These are phyloP conservation scores for Ceratocystis smalleyi DNA, from an alignment of 2,329 filamentous ascomycete genomes.

Conservation along the genomic window DNA sequence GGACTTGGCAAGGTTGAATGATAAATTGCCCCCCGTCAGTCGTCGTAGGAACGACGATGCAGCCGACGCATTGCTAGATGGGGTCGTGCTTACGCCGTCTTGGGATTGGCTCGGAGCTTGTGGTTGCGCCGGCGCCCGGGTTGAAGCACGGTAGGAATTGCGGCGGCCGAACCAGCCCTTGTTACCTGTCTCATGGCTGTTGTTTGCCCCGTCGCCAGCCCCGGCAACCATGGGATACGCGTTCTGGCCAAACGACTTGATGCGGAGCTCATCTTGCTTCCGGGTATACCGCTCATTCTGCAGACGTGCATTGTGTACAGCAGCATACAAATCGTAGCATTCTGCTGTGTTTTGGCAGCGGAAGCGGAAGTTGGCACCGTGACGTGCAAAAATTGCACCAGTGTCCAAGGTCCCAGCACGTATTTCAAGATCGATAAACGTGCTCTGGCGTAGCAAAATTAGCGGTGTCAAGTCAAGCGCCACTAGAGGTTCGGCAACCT, in stretches of 20 bases:
- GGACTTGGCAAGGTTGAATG: constrained; percentile 70
- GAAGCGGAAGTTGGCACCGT: constrained; percentile 71
- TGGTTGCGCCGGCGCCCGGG: constrained; percentile 37
- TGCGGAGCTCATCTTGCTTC: constrained; percentile 50
- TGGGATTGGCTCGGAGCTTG: constrained; percentile 38
- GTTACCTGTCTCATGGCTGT: constrained; percentile 23
- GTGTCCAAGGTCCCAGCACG: constrained; percentile 65
- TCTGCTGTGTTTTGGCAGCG: constrained; percentile 62
- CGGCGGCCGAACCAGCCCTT: constrained; percentile 45
- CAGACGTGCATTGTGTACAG: constrained; percentile 77
- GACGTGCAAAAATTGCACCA: constrained; percentile 50
- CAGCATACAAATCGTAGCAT: constrained; percentile 65
- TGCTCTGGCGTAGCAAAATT: constrained; percentile 79
- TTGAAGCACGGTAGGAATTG: constrained; percentile 49
- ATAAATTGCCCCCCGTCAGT: constrained; percentile 53
- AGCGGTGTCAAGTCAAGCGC: constrained; percentile 80
- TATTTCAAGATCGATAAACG: constrained; percentile 83
- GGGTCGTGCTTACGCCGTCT: constrained; percentile 54
- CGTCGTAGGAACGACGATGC: constrained; percentile 63
- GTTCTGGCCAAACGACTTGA: constrained; percentile 51
- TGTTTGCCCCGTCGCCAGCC: constrained; percentile 22
- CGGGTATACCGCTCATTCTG: constrained; percentile 80
- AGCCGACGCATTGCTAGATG: constrained; percentile 46
- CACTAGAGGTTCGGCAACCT: constrained; percentile 34
- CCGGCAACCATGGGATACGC: not conserved